A percentile compares a stretch with the other conserved stretches of the same genome.
Conservation (phyloP, 1,284 basidiomycete genomes). For the Caloboletus firmus region DNA sequence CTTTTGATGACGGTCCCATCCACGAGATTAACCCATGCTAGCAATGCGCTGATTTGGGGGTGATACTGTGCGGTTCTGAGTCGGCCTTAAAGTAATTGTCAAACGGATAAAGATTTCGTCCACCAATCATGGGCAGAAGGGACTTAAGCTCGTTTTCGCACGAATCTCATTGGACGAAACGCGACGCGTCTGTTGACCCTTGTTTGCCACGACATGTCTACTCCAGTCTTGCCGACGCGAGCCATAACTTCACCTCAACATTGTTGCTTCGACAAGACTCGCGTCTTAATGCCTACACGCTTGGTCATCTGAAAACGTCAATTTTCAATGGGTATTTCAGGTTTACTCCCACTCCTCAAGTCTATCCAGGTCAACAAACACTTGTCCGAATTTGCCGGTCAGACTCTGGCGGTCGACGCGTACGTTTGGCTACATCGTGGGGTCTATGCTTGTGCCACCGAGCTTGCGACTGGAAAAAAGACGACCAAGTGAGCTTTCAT, state of each 20-base stretch:
- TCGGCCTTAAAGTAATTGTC: background rate
- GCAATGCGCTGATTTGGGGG: too few species aligned
- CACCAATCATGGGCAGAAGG: too few species aligned
- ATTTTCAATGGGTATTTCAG: conserved; percentile 82
- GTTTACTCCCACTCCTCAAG: conserved; percentile 91
- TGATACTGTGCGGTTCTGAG: background rate
- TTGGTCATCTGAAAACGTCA: background rate
- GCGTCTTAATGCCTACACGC: conserved; percentile 2
- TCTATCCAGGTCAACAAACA: conserved; percentile 80
- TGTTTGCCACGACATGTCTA: conserved; percentile 24
- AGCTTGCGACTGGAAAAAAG: conserved; percentile 81
- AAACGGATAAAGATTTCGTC: too few species aligned
- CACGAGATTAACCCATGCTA: too few species aligned
- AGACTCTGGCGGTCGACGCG: conserved; percentile 82
- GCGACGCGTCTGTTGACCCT: conserved; percentile 33
- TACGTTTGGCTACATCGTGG: conserved; percentile 99
- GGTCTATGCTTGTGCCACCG: conserved; percentile 87
- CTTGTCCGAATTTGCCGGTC: conserved; percentile 79
- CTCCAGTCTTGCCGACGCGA: conserved; percentile 1
- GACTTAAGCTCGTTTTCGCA: background rate
- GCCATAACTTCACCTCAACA: background rate
- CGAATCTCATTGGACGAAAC: conserved; percentile 24
- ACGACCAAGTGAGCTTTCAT: conserved; percentile 71
- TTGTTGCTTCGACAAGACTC: conserved; percentile 4
- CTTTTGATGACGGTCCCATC: background rate